Evolutionary conservation across 2,329 filamentous ascomycete genomes (phyloP).

Genomic region (Fusarium protoensiforme): DNA sequence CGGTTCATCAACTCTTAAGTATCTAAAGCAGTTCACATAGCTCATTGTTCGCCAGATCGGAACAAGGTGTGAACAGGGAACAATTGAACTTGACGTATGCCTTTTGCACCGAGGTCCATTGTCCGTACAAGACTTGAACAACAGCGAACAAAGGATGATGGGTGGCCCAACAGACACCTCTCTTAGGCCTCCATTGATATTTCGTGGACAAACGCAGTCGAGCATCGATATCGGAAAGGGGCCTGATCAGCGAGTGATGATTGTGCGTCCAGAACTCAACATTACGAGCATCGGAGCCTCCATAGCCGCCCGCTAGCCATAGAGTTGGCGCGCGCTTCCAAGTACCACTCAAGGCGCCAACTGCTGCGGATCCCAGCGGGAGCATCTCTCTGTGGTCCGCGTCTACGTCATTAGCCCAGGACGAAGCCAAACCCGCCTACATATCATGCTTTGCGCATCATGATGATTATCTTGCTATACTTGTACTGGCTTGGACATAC

Average conservation of each 20-base stretch:
- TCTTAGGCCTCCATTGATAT: neutral
- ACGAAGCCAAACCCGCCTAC: too few relatives aligned
- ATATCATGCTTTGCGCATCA: too few relatives aligned
- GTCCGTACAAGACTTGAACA: neutral
- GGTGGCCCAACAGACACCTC: neutral
- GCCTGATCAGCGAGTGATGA: neutral
- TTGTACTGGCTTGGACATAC: slow-evolving; percentile 1
- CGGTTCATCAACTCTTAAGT: neutral
- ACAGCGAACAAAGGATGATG: neutral
- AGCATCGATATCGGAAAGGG: neutral
- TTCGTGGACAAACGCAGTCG: neutral
- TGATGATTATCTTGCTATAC: neutral
- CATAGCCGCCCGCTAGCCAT: too few relatives aligned
- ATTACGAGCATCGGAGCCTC: too few relatives aligned
- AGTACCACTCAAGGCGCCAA: too few relatives aligned
- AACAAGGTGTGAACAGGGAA: neutral
- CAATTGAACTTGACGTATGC: neutral
- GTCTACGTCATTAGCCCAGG: too few relatives aligned
- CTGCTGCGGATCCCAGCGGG: too few relatives aligned
- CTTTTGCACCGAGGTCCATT: neutral
- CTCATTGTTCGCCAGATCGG: neutral
- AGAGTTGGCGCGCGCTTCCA: too few relatives aligned
- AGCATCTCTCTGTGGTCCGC: too few relatives aligned
- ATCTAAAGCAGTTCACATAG: neutral
- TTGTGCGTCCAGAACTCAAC: neutral